Evolutionary conservation across 2,329 filamentous ascomycete species (phyloP).

Genomic region (Penicillium sp.): DNA sequence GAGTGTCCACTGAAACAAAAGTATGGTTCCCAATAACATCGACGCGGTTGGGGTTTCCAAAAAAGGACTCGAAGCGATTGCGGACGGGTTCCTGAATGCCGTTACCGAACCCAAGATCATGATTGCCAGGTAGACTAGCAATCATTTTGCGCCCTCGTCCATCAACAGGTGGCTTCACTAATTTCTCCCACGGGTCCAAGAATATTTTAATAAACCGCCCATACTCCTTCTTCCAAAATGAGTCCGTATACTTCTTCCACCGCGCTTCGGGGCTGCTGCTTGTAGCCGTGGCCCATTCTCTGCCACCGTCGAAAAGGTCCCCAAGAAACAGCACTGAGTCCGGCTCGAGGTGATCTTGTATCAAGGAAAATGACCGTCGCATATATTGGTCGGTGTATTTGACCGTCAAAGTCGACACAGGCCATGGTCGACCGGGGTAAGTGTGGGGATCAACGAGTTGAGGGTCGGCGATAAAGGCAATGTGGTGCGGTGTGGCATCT

Average conservation of each 20-base stretch:
- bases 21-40: conserved; percentile 94
- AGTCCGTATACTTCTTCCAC: conserved; percentile 73
- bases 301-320: conserved; percentile 91
- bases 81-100: conserved; percentile 79
- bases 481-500: conserved; percentile 75
- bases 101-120: conserved; percentile 87
- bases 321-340: conserved; percentile 89
- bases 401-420: conserved; percentile 64
- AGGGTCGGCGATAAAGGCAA: conserved; percentile 83
- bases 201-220: conserved; percentile 84
- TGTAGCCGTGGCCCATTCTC: conserved; percentile 81
- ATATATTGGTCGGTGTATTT: conserved; percentile 88
- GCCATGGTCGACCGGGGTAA: conserved; percentile 82
- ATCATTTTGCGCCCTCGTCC: conserved; percentile 75
- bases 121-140: conserved; percentile 85
- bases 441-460: conserved; percentile 92
- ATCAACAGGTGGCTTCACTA: conserved; percentile 56
- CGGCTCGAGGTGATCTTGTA: conserved; percentile 74
- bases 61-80: conserved; percentile 80
- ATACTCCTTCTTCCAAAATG: conserved; percentile 86
- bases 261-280: conserved; percentile 64
- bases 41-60: conserved; percentile 87
- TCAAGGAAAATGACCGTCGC: conserved; percentile 72
- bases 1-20: conserved; percentile 85
- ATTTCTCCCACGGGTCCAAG: conserved; percentile 65